Conservation (phyloP, 208 protist species). For the Acanthamoeba healyi region DNA sequence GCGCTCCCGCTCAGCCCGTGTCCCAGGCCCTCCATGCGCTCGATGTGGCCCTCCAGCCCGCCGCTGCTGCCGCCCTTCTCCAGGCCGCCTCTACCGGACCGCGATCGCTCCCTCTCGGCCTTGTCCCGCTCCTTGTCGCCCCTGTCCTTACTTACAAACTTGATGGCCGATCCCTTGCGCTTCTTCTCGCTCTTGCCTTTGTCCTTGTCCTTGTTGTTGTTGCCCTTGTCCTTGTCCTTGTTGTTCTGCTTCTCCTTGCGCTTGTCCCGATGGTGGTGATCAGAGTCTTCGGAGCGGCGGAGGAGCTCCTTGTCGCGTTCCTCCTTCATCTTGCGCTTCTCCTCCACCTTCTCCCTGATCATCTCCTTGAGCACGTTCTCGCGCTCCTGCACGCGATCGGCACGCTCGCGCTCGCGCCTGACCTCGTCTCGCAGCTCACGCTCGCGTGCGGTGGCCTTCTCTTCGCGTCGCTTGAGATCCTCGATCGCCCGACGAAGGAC, state of each 20-base stretch:
- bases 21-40: neutral
- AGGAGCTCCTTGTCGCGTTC: neutral
- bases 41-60: too few relatives aligned
- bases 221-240: neutral
- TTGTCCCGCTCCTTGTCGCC: neutral
- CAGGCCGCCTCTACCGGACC: too few relatives aligned
- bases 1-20: too few relatives aligned
- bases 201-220: neutral
- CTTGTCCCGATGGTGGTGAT: too few relatives aligned
- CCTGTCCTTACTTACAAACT: neutral
- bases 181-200: neutral
- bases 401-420: neutral
- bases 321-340: conserved; percentile 31
- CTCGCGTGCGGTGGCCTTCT: neutral
- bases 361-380: conserved; percentile 31
- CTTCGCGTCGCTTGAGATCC: neutral
- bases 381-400: neutral
- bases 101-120: neutral
- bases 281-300: too few relatives aligned
- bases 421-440: neutral
- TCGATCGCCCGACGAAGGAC: neutral
- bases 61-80: neutral
- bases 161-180: neutral
- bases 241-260: neutral
- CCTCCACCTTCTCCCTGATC: conserved; percentile 5